Percentiles rank a stretch among this genome's conserved stretches.
These are phyloP conservation scores for Eucalyptus sp. DNA, from an alignment of 345 rosid genomes.

Conservation along the genomic window DNA sequence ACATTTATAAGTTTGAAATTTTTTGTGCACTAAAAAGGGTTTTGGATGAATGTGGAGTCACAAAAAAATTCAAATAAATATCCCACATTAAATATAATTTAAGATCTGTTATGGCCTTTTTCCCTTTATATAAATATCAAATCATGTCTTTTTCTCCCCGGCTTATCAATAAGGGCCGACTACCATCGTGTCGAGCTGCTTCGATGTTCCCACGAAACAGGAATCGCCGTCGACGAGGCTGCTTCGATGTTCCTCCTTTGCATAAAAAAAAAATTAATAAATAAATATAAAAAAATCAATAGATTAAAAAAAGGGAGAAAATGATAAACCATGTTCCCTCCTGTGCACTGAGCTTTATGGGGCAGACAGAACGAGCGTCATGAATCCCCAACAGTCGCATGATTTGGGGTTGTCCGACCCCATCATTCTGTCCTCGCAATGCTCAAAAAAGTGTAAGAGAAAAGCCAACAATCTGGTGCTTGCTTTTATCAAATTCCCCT, in stretches of 20 bases:
- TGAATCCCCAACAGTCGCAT: not conserved
- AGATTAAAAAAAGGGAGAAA: not conserved
- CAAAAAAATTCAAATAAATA: too few species aligned
- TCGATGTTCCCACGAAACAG: not conserved
- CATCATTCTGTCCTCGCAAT: not conserved
- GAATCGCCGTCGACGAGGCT: not conserved
- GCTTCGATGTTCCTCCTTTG: not conserved
- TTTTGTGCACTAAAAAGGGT: fast-evolving
- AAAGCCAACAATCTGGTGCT: not conserved
- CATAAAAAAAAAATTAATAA: not conserved
- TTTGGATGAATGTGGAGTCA: fast-evolving
- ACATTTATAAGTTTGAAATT: fast-evolving
- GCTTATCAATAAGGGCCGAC: not conserved
- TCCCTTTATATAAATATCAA: not conserved
- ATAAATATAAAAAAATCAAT: not conserved
- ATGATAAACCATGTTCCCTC: not conserved
- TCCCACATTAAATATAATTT: too few species aligned
- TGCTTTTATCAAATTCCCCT: not conserved
- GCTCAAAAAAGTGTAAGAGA: not conserved
- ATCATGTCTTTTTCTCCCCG: not conserved
- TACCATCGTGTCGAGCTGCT: not conserved
- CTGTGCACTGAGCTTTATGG: not conserved
- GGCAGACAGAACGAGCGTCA: not conserved
- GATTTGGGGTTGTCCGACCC: not conserved
- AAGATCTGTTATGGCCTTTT: fast-evolving